Conservation (phyloP, 1,284 basidiomycete genomes). For the Ceratorhiza oryzae-sativae region DNA sequence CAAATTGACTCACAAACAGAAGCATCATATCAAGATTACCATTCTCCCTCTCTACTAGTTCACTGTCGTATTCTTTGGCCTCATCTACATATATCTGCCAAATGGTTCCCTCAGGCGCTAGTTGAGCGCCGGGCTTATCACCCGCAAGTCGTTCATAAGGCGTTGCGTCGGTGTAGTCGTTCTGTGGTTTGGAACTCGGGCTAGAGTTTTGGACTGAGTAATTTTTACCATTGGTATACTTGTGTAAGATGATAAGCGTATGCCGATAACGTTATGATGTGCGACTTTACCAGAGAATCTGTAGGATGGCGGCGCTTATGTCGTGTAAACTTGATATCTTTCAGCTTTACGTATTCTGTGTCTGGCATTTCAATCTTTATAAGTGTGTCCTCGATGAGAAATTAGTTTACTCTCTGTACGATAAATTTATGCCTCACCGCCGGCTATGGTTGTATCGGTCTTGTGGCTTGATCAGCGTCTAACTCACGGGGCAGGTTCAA, state of each 20-base stretch:
- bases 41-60: not conserved
- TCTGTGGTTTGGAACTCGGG: not conserved
- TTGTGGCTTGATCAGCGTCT: too few relatives aligned
- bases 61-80: not conserved
- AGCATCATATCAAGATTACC: conserved; percentile 11
- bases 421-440: too few relatives aligned
- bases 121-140: not conserved
- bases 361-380: too few relatives aligned
- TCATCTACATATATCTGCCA: conserved; percentile 4
- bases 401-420: too few relatives aligned
- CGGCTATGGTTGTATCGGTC: too few relatives aligned
- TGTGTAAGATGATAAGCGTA: too few relatives aligned
- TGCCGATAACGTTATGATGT: too few relatives aligned
- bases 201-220: too few relatives aligned
- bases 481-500: too few relatives aligned
- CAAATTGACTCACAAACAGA: conserved; percentile 1
- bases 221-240: too few relatives aligned
- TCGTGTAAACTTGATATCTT: not conserved
- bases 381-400: too few relatives aligned
- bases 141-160: not conserved
- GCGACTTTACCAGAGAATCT: not conserved
- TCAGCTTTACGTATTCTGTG: not conserved
- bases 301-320: not conserved
- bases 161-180: not conserved
- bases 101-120: not conserved